Evolutionary conservation across 768 basidiomycete species (phyloP), one percentile per base, ranked within the genome.

Genomic region (Psilocybe tampanensis): DNA sequence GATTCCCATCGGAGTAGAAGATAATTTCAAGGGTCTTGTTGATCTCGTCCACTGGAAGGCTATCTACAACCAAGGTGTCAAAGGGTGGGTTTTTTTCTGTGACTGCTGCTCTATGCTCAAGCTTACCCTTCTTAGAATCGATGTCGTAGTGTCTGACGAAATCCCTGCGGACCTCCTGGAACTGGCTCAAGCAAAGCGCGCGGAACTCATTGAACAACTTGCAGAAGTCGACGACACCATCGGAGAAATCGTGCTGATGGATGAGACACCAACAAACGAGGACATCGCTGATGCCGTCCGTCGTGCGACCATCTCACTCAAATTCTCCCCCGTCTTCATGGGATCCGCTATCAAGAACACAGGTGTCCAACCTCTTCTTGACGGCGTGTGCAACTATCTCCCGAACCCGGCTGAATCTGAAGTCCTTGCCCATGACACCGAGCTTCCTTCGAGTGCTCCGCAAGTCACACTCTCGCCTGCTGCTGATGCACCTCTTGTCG

Each of bases 341-440:
- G 97, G 97, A 39, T 96, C 95, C 6, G 97, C 97, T 0, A 89
- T 98, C 67, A 98, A 97, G 79, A 99, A 99, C 72, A 95, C 94
- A 8, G 94, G 86, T 36, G 90, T 99, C 6, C 97, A 99, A 68
- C 87, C 94, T 17, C 80, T 98, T 54, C 80, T 99, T 18, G 95
- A 99, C 64, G 96, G 95, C 58, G 90, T 98, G 18, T 96, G 95
- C 68, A 80, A 88, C n/a, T 99, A 98, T 74, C 84, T 99, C 9
- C 94, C 96, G 13, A 90, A 88, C 52, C 96, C 96, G 0, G 76
- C 88, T 0, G 93, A 99, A 70, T 76, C 85, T 17, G 79, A 84
- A 26, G 88, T 89, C 15, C 79, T 87, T 22, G 96, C 96, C 1
- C 86, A 94, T 62, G 95, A 97, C 60, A 89, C 89, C 0, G 81